Evolutionary conservation across 371 early-diverging fungal genomes (phyloP).

Genomic region (Mucor mucedo): DNA sequence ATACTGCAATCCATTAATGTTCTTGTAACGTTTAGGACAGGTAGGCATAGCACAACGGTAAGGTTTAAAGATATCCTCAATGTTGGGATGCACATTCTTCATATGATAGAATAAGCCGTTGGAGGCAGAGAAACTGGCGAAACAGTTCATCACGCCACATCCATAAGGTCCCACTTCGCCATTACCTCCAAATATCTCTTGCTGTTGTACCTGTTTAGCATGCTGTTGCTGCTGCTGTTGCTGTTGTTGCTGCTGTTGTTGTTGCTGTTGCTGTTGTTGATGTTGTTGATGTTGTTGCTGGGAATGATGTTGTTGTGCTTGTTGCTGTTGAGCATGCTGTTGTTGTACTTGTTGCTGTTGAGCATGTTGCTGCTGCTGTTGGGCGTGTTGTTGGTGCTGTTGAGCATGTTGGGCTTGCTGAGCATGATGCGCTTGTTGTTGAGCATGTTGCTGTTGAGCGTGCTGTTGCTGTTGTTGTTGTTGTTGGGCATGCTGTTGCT

Average conservation of each 20-base stretch:
- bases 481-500: constrained; percentile 1
- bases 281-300: constrained; percentile 1
- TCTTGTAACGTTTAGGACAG: constrained; percentile 93
- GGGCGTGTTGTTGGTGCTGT: not conserved
- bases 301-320: not conserved
- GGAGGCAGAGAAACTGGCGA: constrained; percentile 61
- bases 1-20: constrained; percentile 95
- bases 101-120: constrained; percentile 71
- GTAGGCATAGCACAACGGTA: constrained; percentile 82
- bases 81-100: constrained; percentile 63
- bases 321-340: not conserved
- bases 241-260: constrained; percentile 4
- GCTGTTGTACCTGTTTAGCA: not conserved
- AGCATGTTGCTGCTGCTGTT: constrained; percentile 1
- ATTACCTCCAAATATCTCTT: constrained; percentile 11
- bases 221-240: constrained; percentile 2
- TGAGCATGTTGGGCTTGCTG: not conserved
- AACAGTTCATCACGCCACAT: constrained; percentile 68
- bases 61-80: constrained; percentile 55
- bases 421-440: not conserved
- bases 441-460: constrained; percentile 1
- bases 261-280: constrained; percentile 2
- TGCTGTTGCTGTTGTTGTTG: constrained; percentile 3
- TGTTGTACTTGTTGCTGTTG: constrained; percentile 10
- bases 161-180: constrained; percentile 65